These are phyloP conservation scores for Podospora pseudoanserina DNA, from an alignment of 495 filamentous ascomycete species.

Conservation along the genomic window DNA sequence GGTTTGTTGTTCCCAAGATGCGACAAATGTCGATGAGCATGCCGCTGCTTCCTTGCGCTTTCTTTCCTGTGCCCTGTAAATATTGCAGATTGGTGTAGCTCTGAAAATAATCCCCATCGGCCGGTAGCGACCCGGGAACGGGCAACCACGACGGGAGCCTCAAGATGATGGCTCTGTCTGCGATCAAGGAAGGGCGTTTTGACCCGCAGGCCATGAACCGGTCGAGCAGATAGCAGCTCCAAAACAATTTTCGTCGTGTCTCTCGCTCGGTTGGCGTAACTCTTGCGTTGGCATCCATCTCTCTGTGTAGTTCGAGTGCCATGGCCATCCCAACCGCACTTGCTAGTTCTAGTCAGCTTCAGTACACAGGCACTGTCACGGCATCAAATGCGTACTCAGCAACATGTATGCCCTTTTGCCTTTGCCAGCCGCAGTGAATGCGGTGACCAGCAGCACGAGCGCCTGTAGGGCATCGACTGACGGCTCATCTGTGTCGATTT, in stretches of 20 bases:
- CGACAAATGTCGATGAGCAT: constrained; percentile 80
- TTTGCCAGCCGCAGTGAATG: constrained; percentile 70
- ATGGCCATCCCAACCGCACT: constrained; percentile 77
- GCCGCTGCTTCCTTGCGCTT: constrained; percentile 63
- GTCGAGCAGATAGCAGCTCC: constrained; percentile 81
- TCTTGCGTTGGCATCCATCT: constrained; percentile 56
- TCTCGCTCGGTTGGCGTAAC: constrained; percentile 63
- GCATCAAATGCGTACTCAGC: constrained; percentile 52
- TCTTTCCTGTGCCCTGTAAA: constrained; percentile 60
- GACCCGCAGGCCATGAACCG: constrained; percentile 75
- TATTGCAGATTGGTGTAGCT: constrained; percentile 68
- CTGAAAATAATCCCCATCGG: constrained; percentile 74
- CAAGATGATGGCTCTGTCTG: constrained; percentile 68
- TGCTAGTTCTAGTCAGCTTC: constrained; percentile 42
- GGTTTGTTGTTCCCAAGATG: constrained; percentile 76
- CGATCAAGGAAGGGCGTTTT: constrained; percentile 69
- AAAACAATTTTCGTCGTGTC: constrained; percentile 70
- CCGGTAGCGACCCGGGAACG: constrained; percentile 49
- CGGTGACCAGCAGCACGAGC: constrained; percentile 68
- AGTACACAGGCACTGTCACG: background rate
- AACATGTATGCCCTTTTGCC: constrained; percentile 86
- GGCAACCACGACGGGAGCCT: constrained; percentile 67
- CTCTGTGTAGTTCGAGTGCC: constrained; percentile 70
- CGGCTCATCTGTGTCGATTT: constrained; percentile 75
- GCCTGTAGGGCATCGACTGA: constrained; percentile 72